phyloP scores from a whole-genome alignment of 306 rosid species.

The Comarum palustre region DNA sequence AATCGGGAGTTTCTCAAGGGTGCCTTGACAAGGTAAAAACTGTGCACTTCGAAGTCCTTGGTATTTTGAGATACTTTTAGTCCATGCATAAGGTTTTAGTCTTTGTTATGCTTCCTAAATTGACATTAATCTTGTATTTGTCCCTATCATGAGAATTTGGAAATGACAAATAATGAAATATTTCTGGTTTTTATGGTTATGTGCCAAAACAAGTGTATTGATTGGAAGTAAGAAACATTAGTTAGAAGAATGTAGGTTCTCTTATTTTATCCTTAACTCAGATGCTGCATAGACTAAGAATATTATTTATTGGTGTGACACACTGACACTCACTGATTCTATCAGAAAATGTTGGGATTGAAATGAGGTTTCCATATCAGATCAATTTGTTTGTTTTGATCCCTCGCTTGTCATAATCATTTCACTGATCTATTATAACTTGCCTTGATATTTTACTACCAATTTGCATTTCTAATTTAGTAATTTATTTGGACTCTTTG shows the following conservation, averaged over 20 bases:
- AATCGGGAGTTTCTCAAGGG: constrained; percentile 80
- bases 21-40: constrained; percentile 74
- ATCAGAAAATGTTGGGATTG: not conserved
- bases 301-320: not conserved
- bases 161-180: not conserved
- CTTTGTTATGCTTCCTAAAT: constrained; percentile 25
- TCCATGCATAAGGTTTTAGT: constrained; percentile 26
- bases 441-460: not conserved
- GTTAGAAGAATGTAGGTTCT: not conserved
- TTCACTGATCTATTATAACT: not conserved
- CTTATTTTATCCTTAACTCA: not conserved
- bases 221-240: not conserved
- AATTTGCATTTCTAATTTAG: not conserved
- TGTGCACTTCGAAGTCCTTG: too few relatives aligned
- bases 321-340: not conserved
- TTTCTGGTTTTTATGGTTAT: not conserved
- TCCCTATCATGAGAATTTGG: not conserved
- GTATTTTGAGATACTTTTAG: too few relatives aligned
- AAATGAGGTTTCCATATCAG: not conserved
- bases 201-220: not conserved
- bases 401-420: not conserved
- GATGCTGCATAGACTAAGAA: not conserved
- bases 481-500: constrained; percentile 20
- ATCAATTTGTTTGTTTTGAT: not conserved
- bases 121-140: constrained; percentile 2